Base-by-base conservation (phyloP, 1,284 basidiomycete genomes). In the Pyrrhoderma lamaoense region DNA sequence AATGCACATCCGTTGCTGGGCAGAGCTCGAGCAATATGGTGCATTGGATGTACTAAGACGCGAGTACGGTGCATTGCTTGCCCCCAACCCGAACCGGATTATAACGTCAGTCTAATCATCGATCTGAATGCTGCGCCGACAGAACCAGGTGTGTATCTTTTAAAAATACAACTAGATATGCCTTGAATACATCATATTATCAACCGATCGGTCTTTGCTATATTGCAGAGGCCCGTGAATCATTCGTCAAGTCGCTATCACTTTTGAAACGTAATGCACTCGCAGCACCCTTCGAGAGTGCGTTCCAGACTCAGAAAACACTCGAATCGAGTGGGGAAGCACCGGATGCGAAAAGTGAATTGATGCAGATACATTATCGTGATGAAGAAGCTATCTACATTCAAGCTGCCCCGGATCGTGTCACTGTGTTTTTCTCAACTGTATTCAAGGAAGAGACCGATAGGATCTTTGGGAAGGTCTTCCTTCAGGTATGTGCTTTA, bases 361-460 rank as follows among this genome's bases (percentile, higher is more conserved):
- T 98, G 55, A 96, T 97, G 89, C 75, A 85, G 54, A 79, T 99
- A 59, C 88, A 94, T 68, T 99, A 99, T 69, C 84, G 93, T 58
- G 94, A 89, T 67, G 91, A 96, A 61, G 96, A 99, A 68, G 93
- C 91, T 7, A 96, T 99, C 67, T 99, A 94, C 67, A 79, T 99
- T 39, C 89, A 92, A 62, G 93, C 96, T 3, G 84, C 87, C 42
- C 79, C 83, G 47, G 96, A 99, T 74, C 87, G 96, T 55, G 95
- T 99, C 47, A 99, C 96, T 0, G 92, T 98, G 53, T 91, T 98
- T 62, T 99, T 99, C 70, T 93, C 89, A 3, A 99, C 96, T 9
- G 79, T 93, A 42, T 99, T 99, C 74, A 80, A 89, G 61, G 96
- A 99, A 62, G 96, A 99, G 69, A 97, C 95, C 4, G 96, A 99